Evolutionary conservation across 2,329 filamentous ascomycete genomes (phyloP), one percentile per base, ranked within the genome.

Genomic region (Colletotrichum tanaceti): DNA sequence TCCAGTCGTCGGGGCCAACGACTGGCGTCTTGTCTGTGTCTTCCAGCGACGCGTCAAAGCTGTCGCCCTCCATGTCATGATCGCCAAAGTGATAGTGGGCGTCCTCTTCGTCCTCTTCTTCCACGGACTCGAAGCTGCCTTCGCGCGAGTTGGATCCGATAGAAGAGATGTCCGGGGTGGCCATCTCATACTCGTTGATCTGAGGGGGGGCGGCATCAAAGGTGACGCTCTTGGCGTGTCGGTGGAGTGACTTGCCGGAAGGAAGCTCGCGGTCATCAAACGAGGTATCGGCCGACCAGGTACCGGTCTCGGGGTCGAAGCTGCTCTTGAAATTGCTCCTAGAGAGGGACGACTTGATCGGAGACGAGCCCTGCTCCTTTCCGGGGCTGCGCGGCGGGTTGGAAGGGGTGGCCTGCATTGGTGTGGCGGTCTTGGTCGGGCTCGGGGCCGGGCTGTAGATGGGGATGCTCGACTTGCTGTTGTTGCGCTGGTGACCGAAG

Each of bases 121-220:
- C 91, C 39, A 92, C 89, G 0, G 93, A 95, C 71, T 98, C 94
- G 77, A 93, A 98, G 81, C 95, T 98, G 49, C 94, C 93, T 75
- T 98, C 93, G 10, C 95, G 91, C 14, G 95, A 98, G 73, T 91
- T 94, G 57, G 93, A 95, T 32, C 93, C 93, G 28, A 97, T 86
- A 0, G 94, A 97, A 1, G 95, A 98, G n/a, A 97, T 88, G 76
- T 98, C 96, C 13, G 96, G 96, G 2, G 96, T 99, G 41, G 93
- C 92, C 92, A 98, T 94, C 80, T 98, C 96, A 78, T 98, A 99
- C 81, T 99, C 96, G 77, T 98, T 97, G 75, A 99, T 87, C 77
- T 97, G 93, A 28, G 96, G 96, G 24, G 95, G 95, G 2, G 93
- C 94, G 44, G 91, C 92, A 80, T 98, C 94, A 77, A 99, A 99